Evolutionary conservation across 306 rosid species (phyloP).

Genomic region (Trifolium repens): DNA sequence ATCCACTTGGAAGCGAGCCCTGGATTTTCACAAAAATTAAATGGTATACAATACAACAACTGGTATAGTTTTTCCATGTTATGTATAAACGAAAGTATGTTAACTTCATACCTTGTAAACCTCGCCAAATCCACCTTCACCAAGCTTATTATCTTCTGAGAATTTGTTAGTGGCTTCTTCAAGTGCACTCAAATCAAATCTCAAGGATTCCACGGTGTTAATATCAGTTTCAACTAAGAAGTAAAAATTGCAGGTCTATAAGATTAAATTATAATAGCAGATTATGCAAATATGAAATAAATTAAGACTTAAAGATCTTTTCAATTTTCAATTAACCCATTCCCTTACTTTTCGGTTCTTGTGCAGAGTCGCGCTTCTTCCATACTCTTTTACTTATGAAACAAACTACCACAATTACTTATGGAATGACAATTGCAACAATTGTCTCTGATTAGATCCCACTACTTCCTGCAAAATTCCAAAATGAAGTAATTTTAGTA

Average conservation of each 20-base stretch:
- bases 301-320: neutral
- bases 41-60: neutral
- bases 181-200: slow-evolving; percentile 47
- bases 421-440: slow-evolving; percentile 47
- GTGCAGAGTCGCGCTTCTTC: slow-evolving; percentile 11
- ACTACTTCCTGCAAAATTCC: slow-evolving; percentile 43
- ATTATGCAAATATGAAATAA: neutral
- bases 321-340: neutral
- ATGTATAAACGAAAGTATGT: slow-evolving; percentile 2
- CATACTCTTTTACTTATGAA: slow-evolving; percentile 46
- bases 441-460: neutral
- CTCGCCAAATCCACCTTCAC: slow-evolving; percentile 67
- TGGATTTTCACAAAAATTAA: slow-evolving; percentile 26
- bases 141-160: slow-evolving; percentile 48
- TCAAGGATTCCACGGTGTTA: slow-evolving; percentile 47
- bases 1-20: slow-evolving; percentile 59
- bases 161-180: slow-evolving; percentile 57
- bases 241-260: neutral
- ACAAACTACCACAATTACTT: slow-evolving; percentile 40
- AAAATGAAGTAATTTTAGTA: neutral
- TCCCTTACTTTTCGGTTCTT: neutral
- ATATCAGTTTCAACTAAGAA: slow-evolving; percentile 30
- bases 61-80: slow-evolving; percentile 5
- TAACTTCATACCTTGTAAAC: slow-evolving; percentile 55
- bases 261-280: neutral